Base-by-base conservation (phyloP, 2,329 filamentous ascomycete genomes). In the Acephala macrosclerotiorum region DNA sequence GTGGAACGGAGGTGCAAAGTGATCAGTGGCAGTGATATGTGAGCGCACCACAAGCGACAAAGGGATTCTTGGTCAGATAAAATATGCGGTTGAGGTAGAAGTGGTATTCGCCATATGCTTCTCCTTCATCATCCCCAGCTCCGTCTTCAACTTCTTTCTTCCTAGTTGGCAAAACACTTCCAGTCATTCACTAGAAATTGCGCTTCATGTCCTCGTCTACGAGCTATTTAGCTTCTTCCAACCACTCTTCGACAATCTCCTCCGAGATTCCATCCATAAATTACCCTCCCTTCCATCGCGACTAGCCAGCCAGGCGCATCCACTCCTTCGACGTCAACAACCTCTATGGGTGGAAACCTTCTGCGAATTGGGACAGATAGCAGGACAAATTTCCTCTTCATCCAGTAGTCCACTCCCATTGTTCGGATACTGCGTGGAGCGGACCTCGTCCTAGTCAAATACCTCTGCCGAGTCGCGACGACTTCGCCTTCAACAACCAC, bases 201-300 rank as follows among this genome's bases (percentile, higher is more conserved):
- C 65, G 57, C 68, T 74, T 68, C 68, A 73, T 73, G 72, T 71
- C 60, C 64, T 58, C 68, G 45, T 69, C 70, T 65, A 66, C 68
- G 63, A 70, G 67, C 49, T 68, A 47, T 60, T 45, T 38, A 63
- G 57, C 62, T 67, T 56, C 64, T 55, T 26, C 63, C 49, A 61
- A 20, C 26, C n/a, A 38, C 40, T 53, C 67, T 53, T 60, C 65
- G 53, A 57, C 25, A 53, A 56, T 49, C 61, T 55, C 29, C 51
- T 45, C 57, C 25, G 61, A 58, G 57, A 49, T 33, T 45, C 59
- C 59, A 35, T 67, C 59, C 66, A 25, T 38, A 57, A 36, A 60
- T 61, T 42, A 40, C 53, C 33, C 45, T 64, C 61, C 65, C 65
- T 65, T 61, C 63, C 60, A 40, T 60, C 47, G 62, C 61, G 33